Conservation (phyloP, 208 protist genomes). For the Novymonas esmeraldas region DNA sequence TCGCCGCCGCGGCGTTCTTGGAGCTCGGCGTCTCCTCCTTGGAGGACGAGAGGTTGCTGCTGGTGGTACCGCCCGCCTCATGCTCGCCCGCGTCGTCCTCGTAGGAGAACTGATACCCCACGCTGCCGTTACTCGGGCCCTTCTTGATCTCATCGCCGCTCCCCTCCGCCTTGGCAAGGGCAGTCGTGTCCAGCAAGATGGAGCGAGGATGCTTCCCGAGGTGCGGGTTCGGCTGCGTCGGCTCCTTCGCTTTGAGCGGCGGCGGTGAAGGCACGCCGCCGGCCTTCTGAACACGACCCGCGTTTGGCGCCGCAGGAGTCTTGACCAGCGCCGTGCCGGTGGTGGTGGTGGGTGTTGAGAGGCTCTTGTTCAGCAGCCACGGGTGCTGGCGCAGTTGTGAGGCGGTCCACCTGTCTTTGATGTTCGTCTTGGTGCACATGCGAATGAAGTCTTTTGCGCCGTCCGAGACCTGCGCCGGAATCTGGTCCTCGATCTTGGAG, state of each 20-base stretch:
- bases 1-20: conserved; percentile 1
- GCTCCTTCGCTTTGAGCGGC: conserved; percentile 6
- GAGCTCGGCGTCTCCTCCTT: conserved; percentile 13
- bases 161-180: conserved; percentile 13
- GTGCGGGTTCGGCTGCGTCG: not conserved
- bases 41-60: conserved; percentile 34
- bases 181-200: conserved; percentile 28
- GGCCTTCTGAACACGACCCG: not conserved
- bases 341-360: conserved; percentile 1
- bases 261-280: not conserved
- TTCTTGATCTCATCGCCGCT: not conserved
- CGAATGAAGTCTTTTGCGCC: conserved; percentile 78
- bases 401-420: conserved; percentile 70
- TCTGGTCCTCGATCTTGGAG: conserved; percentile 67
- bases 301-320: not conserved
- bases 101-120: conserved; percentile 8
- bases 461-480: conserved; percentile 64
- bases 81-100: conserved; percentile 21
- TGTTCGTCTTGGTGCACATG: conserved; percentile 61
- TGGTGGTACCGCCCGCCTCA: conserved; percentile 28
- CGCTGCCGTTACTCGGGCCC: not conserved
- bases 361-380: conserved; percentile 52
- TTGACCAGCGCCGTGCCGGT: not conserved
- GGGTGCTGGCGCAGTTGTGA: conserved; percentile 66
- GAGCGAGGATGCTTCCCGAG: conserved; percentile 20